Evolutionary conservation across 2,329 filamentous ascomycete species (phyloP).

Genomic region (Ophiostoma angusticollis): DNA sequence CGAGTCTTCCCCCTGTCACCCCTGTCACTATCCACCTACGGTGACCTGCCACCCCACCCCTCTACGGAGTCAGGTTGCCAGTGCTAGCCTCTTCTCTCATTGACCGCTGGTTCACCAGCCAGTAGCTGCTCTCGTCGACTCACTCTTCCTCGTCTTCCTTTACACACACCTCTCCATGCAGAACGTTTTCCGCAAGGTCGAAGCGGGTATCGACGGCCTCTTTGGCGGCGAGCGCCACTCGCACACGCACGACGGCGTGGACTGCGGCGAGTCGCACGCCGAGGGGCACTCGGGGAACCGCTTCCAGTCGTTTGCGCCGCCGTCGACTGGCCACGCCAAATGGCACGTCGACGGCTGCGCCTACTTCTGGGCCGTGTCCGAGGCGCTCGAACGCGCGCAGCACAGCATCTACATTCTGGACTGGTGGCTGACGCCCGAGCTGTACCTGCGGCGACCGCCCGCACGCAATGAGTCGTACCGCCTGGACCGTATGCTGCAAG

Average conservation of each 20-base stretch:
- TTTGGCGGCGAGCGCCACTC: conserved; percentile 31
- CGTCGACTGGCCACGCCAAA: conserved; percentile 62
- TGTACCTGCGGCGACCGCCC: conserved; percentile 75
- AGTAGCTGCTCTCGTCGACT: no score
- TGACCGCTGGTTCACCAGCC: not conserved
- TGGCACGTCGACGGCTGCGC: conserved; percentile 79
- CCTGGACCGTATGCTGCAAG: conserved; percentile 68
- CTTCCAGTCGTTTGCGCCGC: conserved; percentile 58
- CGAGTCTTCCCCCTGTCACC: no score
- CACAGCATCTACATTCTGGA: conserved; percentile 77
- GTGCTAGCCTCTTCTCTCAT: no score
- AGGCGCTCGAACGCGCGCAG: conserved; percentile 56
- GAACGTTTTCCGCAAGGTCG: conserved; percentile 31
- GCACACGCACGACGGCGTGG: conserved; percentile 31
- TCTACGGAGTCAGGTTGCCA: no score
- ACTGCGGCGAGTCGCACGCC: conserved; percentile 29
- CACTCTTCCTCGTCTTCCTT: not conserved
- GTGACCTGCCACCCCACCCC: no score
- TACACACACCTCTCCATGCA: conserved; percentile 20
- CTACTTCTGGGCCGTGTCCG: conserved; percentile 76
- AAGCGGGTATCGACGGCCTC: conserved; percentile 27
- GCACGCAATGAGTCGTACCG: conserved; percentile 72
- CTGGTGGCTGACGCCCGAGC: conserved; percentile 82
- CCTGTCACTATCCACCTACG: no score
- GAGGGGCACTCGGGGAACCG: conserved; percentile 36